These are phyloP conservation scores for Gyrodon lividus DNA, from an alignment of 768 basidiomycete species.

Conservation along the genomic window DNA sequence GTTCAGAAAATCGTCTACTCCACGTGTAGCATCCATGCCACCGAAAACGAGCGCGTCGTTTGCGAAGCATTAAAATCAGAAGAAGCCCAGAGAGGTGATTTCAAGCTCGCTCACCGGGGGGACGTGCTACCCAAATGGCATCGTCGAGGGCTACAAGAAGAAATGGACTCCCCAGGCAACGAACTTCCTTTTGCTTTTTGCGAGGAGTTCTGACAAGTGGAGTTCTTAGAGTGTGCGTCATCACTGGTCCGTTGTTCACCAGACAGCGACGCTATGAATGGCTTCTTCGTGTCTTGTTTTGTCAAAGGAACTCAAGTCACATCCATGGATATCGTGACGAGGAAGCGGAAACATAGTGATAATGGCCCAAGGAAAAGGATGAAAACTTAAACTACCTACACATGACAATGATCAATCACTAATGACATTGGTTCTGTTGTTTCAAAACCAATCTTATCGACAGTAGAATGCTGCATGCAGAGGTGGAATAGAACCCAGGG, in stretches of 20 bases:
- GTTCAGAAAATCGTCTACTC: conserved; percentile 89
- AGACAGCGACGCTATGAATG: conserved; percentile 87
- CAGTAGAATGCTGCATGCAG: conserved; percentile 5
- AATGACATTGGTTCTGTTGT: not conserved
- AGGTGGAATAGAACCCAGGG: conserved; percentile 16
- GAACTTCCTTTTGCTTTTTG: not conserved
- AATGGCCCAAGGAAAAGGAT: conserved; percentile 18
- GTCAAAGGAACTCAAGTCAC: conserved; percentile 29
- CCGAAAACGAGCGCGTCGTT: conserved; percentile 93
- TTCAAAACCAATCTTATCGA: not conserved
- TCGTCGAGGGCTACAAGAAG: conserved; percentile 70
- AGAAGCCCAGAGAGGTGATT: conserved; percentile 60
- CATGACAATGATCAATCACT: not conserved
- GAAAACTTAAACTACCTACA: conserved; percentile 14
- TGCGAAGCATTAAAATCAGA: conserved; percentile 65
- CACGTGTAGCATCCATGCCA: conserved; percentile 91
- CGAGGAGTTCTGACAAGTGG: not conserved
- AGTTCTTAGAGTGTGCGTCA: conserved; percentile 51
- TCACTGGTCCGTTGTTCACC: conserved; percentile 73
- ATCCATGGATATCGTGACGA: conserved; percentile 3
- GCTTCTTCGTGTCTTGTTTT: conserved; percentile 98
- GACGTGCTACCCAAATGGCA: conserved; percentile 82
- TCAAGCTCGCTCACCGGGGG: conserved; percentile 62
- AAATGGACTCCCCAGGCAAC: conserved; percentile 56
- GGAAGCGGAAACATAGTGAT: conserved; percentile 29